Conservation (phyloP, 164 flowering plant species). For the Tetracentron sinense region DNA sequence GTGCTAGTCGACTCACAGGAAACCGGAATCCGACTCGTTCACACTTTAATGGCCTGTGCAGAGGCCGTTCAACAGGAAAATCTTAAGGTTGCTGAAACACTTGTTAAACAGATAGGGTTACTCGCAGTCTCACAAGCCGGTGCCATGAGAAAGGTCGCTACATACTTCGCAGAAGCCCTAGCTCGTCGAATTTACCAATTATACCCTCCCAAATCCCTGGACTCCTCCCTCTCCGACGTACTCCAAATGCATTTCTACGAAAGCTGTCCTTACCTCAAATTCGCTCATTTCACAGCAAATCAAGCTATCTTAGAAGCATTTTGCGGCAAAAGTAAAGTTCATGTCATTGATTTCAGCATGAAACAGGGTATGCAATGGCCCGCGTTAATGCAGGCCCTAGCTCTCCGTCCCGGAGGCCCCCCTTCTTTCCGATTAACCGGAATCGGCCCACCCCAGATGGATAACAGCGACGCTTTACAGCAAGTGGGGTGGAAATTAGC, state of each 20-base stretch:
- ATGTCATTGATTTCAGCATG: no score
- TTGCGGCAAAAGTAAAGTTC: constrained; percentile 47
- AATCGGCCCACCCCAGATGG: constrained; percentile 49
- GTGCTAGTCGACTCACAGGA: constrained; percentile 61
- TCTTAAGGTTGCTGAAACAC: constrained; percentile 47
- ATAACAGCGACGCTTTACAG: no score
- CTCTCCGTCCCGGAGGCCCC: constrained; percentile 67
- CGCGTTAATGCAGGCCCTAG: constrained; percentile 71
- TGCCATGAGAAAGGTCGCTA: constrained; percentile 85
- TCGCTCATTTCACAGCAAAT: constrained; percentile 90
- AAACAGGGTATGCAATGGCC: constrained; percentile 98
- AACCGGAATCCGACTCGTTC: no score
- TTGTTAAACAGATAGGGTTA: constrained; percentile 56
- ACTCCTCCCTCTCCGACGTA: constrained; percentile 38
- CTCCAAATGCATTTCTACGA: constrained; percentile 82
- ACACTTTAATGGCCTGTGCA: no score
- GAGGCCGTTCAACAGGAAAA: constrained; percentile 63
- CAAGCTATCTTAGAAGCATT: constrained; percentile 89
- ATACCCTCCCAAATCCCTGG: constrained; percentile 32
- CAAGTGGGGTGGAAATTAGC: constrained; percentile 68
- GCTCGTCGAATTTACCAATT: no score
- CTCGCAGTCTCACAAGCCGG: no score
- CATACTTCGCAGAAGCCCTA: no score
- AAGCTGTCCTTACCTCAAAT: constrained; percentile 76
- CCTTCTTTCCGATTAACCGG: constrained; percentile 59